Evolutionary conservation across 1,139 yeast genomes (phyloP), one percentile per base, ranked within the genome.

Genomic region (Sugiyamaella castrensis): DNA sequence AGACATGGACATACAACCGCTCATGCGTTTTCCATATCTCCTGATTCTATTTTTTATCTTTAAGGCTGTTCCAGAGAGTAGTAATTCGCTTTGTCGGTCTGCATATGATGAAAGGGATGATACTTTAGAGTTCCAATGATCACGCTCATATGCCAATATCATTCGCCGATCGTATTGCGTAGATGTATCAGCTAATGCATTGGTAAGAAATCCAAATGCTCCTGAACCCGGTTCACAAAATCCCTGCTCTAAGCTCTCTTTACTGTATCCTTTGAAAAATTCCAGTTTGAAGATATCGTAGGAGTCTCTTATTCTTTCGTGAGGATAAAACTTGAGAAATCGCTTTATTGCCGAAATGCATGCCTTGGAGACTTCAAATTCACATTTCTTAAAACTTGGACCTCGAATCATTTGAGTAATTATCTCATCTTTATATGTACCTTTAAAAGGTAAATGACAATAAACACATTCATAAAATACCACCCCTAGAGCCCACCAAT

Each of bases 401-500:
- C 58, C 57, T 9, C 43, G 36, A 1, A 41, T 19, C 54, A 55
- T 53, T 15, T 40, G 44, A 30, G 43, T 41, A 8, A 58, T 41
- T 58, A 57, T 55, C 11, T 48, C 58, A 13, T 48, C 46, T 5
- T 53, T 39, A 3, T 46, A 40, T 37, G 76, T 79, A 1, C 94
- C 95, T 0, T 87, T 81, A 62, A 85, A 87, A 1, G 95, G 95
- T 1, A 95, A 92, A 33, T 81, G 74, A 0, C 95, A 95, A 1
- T 89, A 83, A 15, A 87, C 71, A 74, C 88, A 78, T 64, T 88
- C 96, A 66, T 73, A 88, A 32, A 87, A 76, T 6, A 87, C 87
- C 61, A 95, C 84, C 0, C 97, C 96, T 28, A 88, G 71, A 0
- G 95, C 85, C 91, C 96, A 88, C 92, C 95, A 87, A 66, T 88